Evolutionary conservation across 2,329 filamentous ascomycete genomes (phyloP), one percentile per base, ranked within the genome.

Genomic region (Colletotrichum tropicicola): DNA sequence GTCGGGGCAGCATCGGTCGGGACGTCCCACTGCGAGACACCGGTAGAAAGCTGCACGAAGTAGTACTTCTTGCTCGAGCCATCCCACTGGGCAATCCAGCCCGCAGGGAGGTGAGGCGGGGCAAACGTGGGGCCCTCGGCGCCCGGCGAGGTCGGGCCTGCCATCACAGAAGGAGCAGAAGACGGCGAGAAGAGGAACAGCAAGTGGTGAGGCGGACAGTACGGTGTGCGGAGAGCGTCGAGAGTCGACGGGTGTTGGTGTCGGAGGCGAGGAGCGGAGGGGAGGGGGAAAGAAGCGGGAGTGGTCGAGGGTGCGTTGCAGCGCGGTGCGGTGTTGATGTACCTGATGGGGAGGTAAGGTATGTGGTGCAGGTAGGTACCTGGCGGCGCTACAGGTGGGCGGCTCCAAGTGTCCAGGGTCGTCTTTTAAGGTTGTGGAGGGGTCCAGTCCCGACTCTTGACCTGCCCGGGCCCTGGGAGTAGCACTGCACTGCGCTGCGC

Each of bases 81-180:
- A 73, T 91, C 89, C 89, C 89, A 91, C 78, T 91, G 89, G 63
- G 88, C 87, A 72, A 90, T 91, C 89, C 89, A 91, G 72, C 89
- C 89, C 12, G 86, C 78, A 52, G 89, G 89, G 55, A 91, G 82
- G 48, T 81, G 79, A 49, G 89, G 89, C 68, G 89, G 89, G 68
- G 80, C 83, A 71, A 82, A 87, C 72, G 85, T 85, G 69, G 87
- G 87, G 72, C 86, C 87, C 73, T 87, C 85, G 76, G 83, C 82
- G 77, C 83, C 81, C 68, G 87, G 86, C 69, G 86, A 87, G 70
- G 82, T 80, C 73, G 86, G 82, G 71, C 86, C 86, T 73, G 85
- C 81, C 86, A 89, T 89, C 30, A 35, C 30, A 43, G 59, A 64
- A 27, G 10, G 27, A 21, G 10, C 13, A 13, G 15, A 39, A 37